Evolutionary conservation across 2,329 filamentous ascomycete species (phyloP), one percentile per base, ranked within the genome.

Genomic region (Mariannaea elegans): DNA sequence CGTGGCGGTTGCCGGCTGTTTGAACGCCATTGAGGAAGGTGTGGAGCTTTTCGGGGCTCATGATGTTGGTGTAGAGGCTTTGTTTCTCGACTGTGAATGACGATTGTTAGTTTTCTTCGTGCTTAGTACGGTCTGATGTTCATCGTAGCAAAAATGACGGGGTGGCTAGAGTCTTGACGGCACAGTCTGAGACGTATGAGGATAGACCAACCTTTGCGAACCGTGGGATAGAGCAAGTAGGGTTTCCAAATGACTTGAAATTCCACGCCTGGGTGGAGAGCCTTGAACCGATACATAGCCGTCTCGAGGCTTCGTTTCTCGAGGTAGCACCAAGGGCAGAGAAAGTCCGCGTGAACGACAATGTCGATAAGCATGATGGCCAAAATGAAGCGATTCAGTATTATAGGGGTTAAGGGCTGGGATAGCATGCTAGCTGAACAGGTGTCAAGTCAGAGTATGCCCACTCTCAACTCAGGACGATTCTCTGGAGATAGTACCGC

Each of bases 291-390:
- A 19, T 73, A 68, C 61, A 84, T 82, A 54, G 82, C 81, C 12
- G 60, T 64, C 58, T 82, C 77, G 50, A 85, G 75, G 53, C 76
- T 79, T 56, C 75, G 78, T 62, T 82, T 78, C 57, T 79, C 78
- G 59, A 85, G 74, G 65, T 82, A 85, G 65, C 80, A 84, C 75
- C 81, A 84, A 4, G 82, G 81, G 58, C 83, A 86, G 34, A 82
- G 73, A 7, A 81, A 76, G 68, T 85, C 83, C 34, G 80, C 73
- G 64, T 83, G 80, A 44, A 83, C 72, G 46, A 83, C 79, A 59
- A 85, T 77, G 7, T 65, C 56, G 45, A 71, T 56, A 18, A 64
- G 39, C 66, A 68, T 71, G 24, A 10, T 27, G 24, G 24, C 24
- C 24, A 27, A 27, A 9, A 27, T 9, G 24, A 27, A 27, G 24